A percentile compares a stretch with the other conserved stretches of the same genome.
Conservation (phyloP, 257 asterid species). For the Lithospermum erythrorhizon region DNA sequence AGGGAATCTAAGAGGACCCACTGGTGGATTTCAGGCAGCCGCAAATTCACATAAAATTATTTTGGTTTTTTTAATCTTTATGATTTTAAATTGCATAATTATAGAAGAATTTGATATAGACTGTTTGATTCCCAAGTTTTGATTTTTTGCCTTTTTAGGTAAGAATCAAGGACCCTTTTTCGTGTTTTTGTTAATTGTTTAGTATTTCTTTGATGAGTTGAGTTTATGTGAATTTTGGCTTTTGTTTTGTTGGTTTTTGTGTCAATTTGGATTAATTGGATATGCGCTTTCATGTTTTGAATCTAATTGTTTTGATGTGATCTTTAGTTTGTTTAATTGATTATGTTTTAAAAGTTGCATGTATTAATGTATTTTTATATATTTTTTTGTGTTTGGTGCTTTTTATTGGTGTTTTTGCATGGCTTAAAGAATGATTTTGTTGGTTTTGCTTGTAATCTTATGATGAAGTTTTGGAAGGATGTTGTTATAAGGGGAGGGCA, state of each 20-base stretch:
- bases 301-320: neutral
- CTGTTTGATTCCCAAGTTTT: conserved; percentile 24
- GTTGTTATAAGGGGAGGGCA: neutral
- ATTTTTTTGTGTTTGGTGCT: neutral
- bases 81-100: conserved; percentile 5
- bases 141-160: conserved; percentile 28
- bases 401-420: conserved; percentile 8
- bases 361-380: no score
- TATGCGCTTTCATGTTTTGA: neutral
- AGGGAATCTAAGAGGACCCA: conserved; percentile 22
- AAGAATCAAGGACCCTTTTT: conserved; percentile 11
- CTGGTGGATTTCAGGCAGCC: conserved; percentile 10
- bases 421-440: neutral
- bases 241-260: no score
- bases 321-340: neutral
- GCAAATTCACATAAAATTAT: conserved; percentile 2
- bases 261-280: conserved; percentile 6
- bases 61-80: conserved; percentile 14
- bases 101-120: conserved; percentile 20
- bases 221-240: neutral
- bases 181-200: neutral
- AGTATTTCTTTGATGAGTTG: conserved; percentile 3
- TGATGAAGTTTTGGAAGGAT: neutral
- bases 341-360: neutral
- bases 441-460: neutral